These are phyloP conservation scores for Chytridium lagenaria DNA, from an alignment of 371 early-diverging fungal species.

Conservation along the genomic window DNA sequence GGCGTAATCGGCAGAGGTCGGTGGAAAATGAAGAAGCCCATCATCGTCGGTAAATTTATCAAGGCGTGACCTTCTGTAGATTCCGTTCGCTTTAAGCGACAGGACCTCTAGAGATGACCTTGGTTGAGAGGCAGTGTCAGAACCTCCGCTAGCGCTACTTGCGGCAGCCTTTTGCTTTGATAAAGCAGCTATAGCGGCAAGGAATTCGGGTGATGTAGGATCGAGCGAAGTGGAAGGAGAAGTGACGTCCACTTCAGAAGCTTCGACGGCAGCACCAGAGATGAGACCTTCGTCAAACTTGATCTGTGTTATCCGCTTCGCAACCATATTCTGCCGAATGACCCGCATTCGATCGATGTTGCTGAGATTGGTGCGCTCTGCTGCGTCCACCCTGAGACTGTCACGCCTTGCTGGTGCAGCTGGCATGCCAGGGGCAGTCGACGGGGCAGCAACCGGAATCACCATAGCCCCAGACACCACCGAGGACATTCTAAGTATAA, in stretches of 20 bases:
- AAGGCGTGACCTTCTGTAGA: not conserved
- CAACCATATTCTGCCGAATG: constrained; percentile 8
- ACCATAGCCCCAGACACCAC: too few relatives aligned
- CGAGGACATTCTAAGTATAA: too few relatives aligned
- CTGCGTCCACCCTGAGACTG: not conserved
- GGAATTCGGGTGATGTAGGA: constrained; percentile 10
- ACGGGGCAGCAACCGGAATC: too few relatives aligned
- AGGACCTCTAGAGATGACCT: not conserved
- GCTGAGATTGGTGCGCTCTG: not conserved
- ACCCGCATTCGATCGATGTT: not conserved
- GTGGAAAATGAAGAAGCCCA: constrained; percentile 4
- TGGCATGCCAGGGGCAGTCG: too few relatives aligned
- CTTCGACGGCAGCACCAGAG: not conserved
- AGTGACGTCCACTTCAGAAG: not conserved
- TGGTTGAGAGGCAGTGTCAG: not conserved
- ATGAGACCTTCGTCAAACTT: constrained; percentile 13
- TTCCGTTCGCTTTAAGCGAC: not conserved
- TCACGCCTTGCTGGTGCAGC: not conserved
- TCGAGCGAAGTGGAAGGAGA: not conserved
- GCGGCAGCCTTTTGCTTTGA: constrained; percentile 13
- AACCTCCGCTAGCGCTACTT: not conserved
- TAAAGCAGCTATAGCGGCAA: constrained; percentile 8
- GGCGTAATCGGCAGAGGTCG: not conserved
- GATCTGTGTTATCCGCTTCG: constrained; percentile 12
- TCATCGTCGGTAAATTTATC: not conserved